Percentiles rank a stretch among this genome's conserved stretches.
phyloP scores from a whole-genome alignment of 768 basidiomycete species.

The Boletus tylopilopsis region DNA sequence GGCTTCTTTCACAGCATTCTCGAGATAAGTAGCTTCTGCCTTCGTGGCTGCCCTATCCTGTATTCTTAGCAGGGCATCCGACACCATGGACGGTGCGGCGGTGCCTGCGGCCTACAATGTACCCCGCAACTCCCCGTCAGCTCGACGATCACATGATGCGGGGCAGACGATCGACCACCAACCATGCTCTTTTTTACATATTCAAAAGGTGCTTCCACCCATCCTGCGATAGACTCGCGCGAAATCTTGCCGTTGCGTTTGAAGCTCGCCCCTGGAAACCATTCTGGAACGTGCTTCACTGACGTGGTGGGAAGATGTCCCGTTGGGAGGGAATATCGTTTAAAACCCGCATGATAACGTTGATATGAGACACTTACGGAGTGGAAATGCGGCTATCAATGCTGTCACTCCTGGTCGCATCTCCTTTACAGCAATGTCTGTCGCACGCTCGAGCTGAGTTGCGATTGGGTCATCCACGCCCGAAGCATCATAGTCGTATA shows the following conservation, averaged over 20 bases:
- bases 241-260: slow-evolving; percentile 14
- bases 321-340: not conserved
- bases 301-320: not conserved
- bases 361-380: slow-evolving; percentile 10
- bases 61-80: slow-evolving; percentile 15
- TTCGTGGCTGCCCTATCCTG: slow-evolving; percentile 1
- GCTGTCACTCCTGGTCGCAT: slow-evolving; percentile 17
- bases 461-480: slow-evolving; percentile 21
- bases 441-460: slow-evolving; percentile 11
- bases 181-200: slow-evolving; percentile 22
- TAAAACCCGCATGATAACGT: not conserved
- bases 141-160: not conserved
- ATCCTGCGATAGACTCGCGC: slow-evolving; percentile 1
- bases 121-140: not conserved
- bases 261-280: slow-evolving; percentile 25
- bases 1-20: slow-evolving; percentile 22
- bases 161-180: not conserved
- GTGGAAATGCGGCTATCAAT: slow-evolving; percentile 12
- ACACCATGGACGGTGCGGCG: slow-evolving; percentile 24
- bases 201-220: slow-evolving; percentile 23
- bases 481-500: slow-evolving; percentile 22
- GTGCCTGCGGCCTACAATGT: slow-evolving; percentile 15
- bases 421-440: slow-evolving; percentile 6
- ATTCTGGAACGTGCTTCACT: slow-evolving; percentile 21
- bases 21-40: slow-evolving; percentile 10